These are phyloP conservation scores for Raddia guianensis DNA, from an alignment of 176 grass and related monocot genomes.

Conservation along the genomic window DNA sequence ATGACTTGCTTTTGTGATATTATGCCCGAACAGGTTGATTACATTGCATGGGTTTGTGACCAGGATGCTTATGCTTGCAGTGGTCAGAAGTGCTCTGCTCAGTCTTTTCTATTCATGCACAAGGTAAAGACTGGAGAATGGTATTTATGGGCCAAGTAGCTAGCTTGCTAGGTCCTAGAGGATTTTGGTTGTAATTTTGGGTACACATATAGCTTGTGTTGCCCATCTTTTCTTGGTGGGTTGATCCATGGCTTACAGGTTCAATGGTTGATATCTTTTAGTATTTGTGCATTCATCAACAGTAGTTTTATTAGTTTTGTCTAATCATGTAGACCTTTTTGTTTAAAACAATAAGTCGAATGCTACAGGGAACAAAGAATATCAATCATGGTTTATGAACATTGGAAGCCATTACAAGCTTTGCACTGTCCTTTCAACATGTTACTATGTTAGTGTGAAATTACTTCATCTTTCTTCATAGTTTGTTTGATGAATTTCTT, in stretches of 20 bases:
- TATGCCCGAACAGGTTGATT: slow-evolving; percentile 70
- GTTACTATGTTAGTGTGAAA: not conserved
- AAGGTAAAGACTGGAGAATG: slow-evolving; percentile 53
- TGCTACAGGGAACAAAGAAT: not conserved
- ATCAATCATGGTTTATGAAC: not conserved
- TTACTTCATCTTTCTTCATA: slow-evolving; percentile 18
- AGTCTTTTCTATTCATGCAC: slow-evolving; percentile 94
- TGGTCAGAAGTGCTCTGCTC: slow-evolving; percentile 98
- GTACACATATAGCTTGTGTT: not conserved
- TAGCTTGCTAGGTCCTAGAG: slow-evolving; percentile 1
- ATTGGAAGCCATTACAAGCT: not conserved
- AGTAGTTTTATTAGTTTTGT: not conserved
- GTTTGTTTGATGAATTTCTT: slow-evolving; percentile 33
- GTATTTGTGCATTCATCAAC: not conserved
- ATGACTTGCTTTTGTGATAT: slow-evolving; percentile 37
- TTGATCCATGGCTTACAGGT: not conserved
- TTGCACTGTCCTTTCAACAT: slow-evolving; percentile 6
- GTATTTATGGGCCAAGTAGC: not conserved
- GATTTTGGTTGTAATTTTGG: not conserved
- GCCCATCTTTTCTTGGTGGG: slow-evolving; percentile 5
- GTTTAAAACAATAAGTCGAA: slow-evolving; percentile 11
- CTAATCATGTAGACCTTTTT: not conserved
- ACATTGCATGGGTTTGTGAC: slow-evolving; percentile 96
- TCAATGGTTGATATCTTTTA: not conserved
- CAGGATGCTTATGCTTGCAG: slow-evolving; percentile 99